phyloP scores from a whole-genome alignment of 2,329 filamentous ascomycete genomes.

The Claviceps sp. region DNA sequence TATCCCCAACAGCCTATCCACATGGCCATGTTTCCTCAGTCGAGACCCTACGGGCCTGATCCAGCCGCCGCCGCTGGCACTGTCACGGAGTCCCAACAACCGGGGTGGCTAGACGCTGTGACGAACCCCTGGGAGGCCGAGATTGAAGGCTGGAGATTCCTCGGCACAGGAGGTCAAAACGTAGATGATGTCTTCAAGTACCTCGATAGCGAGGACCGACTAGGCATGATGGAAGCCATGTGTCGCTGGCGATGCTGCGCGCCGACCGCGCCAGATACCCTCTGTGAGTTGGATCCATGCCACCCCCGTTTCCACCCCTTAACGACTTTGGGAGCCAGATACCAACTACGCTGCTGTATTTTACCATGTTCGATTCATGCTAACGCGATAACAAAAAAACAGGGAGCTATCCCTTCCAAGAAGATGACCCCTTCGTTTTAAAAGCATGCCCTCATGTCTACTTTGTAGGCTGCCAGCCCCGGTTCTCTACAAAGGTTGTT shows the following conservation, averaged over 20 bases:
- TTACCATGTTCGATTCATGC: no score
- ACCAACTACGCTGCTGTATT: background rate
- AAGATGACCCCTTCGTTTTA: conserved; percentile 82
- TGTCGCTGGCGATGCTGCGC: conserved; percentile 83
- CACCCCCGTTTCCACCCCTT: no score
- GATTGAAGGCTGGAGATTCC: conserved; percentile 75
- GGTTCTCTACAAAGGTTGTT: conserved; percentile 60
- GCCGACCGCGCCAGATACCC: conserved; percentile 87
- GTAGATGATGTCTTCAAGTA: conserved; percentile 92
- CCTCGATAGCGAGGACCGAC: conserved; percentile 58
- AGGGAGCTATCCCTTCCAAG: conserved; percentile 96
- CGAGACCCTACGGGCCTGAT: conserved; percentile 51
- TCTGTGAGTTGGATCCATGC: conserved; percentile 49
- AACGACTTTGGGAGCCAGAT: no score
- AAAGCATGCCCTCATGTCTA: conserved; percentile 78
- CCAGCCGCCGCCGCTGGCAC: conserved; percentile 19
- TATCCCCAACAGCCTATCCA: conserved; percentile 91
- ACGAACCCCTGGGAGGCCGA: conserved; percentile 93
- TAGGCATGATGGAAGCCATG: conserved; percentile 91
- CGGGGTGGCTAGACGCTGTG: conserved; percentile 72
- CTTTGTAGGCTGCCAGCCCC: conserved; percentile 74
- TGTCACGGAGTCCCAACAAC: conserved; percentile 18
- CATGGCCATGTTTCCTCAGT: conserved; percentile 72
- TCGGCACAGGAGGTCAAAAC: conserved; percentile 84
- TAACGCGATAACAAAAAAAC: background rate